These are phyloP conservation scores for Atalantia buxifolia DNA, from an alignment of 345 rosid genomes.

Conservation along the genomic window DNA sequence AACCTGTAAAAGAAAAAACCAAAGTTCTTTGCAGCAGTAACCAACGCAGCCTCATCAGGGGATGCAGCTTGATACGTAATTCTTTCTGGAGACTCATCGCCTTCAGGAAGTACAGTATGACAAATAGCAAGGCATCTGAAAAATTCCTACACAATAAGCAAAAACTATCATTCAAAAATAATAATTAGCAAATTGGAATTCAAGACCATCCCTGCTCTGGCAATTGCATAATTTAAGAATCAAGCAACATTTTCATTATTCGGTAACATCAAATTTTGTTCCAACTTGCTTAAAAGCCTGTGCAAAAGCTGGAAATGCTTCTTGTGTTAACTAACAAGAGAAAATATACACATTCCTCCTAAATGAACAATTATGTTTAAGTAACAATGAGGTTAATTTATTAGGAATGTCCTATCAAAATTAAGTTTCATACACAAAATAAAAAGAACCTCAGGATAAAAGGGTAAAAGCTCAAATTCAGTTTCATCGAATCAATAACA, in stretches of 20 bases:
- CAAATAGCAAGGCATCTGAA: conserved; percentile 99
- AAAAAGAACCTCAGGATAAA: neutral
- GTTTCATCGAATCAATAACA: neutral
- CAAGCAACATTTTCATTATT: neutral
- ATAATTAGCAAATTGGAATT: neutral
- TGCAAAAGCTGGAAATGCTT: neutral
- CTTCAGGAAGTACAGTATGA: conserved; percentile 99
- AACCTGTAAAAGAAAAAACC: conserved; percentile 98
- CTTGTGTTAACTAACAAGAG: neutral
- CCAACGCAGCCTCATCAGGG: conserved; percentile 98
- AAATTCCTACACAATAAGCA: conserved; percentile 63
- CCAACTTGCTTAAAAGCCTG: neutral
- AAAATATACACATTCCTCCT: neutral
- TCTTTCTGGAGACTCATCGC: conserved; percentile 92
- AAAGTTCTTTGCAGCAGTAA: conserved; percentile 93
- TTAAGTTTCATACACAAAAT: neutral
- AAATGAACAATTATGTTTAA: neutral
- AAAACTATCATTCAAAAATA: conserved; percentile 10
- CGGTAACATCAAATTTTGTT: neutral
- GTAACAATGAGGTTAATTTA: neutral
- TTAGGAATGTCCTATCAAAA: neutral
- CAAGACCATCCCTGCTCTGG: neutral
- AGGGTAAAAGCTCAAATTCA: neutral
- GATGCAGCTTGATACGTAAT: conserved; percentile 98
- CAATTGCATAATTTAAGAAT: neutral